Conservation (phyloP, 106 monocot genomes). For the Dactylorhiza incarnata region DNA sequence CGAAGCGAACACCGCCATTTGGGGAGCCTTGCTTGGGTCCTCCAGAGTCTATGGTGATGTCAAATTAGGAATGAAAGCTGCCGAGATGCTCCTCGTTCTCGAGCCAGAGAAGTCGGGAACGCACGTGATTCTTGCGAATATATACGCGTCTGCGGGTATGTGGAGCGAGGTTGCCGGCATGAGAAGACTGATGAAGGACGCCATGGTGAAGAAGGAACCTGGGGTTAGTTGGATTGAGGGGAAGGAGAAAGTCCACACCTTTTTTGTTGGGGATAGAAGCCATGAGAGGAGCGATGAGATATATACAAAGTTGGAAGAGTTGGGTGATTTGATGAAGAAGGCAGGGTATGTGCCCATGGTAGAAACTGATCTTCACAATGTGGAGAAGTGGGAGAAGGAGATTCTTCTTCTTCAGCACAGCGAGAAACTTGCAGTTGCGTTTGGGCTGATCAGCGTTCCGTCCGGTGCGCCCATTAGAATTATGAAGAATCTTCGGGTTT, state of each 20-base stretch:
- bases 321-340: slow-evolving; percentile 52
- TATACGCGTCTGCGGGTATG: slow-evolving; percentile 61
- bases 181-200: slow-evolving; percentile 59
- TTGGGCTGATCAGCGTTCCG: slow-evolving; percentile 70
- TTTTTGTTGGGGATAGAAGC: slow-evolving; percentile 62
- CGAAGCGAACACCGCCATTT: slow-evolving; percentile 62
- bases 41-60: slow-evolving; percentile 57
- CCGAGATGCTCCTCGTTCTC: slow-evolving; percentile 62
- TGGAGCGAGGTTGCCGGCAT: slow-evolving; percentile 45
- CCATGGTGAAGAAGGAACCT: slow-evolving; percentile 76
- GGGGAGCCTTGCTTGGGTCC: slow-evolving; percentile 79
- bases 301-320: slow-evolving; percentile 68
- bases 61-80: slow-evolving; percentile 51
- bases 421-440: slow-evolving; percentile 81
- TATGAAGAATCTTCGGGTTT: slow-evolving; percentile 87
- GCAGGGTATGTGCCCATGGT: slow-evolving; percentile 66
- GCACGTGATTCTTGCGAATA: slow-evolving; percentile 68
- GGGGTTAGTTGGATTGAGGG: slow-evolving; percentile 84
- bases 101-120: slow-evolving; percentile 89
- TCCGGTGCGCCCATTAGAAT: slow-evolving; percentile 61
- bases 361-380: slow-evolving; percentile 58
- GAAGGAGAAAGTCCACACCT: slow-evolving; percentile 62
- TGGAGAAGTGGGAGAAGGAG: slow-evolving; percentile 67
- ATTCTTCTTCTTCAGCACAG: slow-evolving; percentile 71
- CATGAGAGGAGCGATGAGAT: slow-evolving; percentile 63